Conservation (phyloP, 495 filamentous ascomycete genomes). For the Penicillium cinerascens region DNA sequence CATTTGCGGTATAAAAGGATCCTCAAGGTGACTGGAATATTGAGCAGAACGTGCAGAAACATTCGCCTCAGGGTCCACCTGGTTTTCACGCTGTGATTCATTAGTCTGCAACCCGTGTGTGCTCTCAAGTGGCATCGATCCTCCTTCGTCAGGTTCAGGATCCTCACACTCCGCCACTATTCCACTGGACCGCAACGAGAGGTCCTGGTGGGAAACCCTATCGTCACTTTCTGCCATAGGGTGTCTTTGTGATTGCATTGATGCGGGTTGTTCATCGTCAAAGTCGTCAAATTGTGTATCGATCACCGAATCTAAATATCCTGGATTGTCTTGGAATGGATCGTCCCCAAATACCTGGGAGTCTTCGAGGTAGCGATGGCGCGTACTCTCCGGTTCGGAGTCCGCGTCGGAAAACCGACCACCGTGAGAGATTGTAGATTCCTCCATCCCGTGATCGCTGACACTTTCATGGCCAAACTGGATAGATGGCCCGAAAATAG, state of each 20-base stretch:
- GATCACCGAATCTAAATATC: constrained; percentile 48
- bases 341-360: constrained; percentile 32
- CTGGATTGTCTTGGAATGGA: constrained; percentile 44
- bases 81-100: constrained; percentile 4
- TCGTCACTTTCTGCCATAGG: neutral
- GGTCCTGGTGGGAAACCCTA: neutral
- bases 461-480: constrained; percentile 2
- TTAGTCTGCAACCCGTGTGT: neutral
- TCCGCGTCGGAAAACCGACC: constrained; percentile 46
- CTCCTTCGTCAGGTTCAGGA: neutral
- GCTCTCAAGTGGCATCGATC: neutral
- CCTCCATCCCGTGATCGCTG: constrained; percentile 20
- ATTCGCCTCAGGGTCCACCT: neutral
- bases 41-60: neutral
- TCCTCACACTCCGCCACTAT: neutral
- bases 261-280: constrained; percentile 26
- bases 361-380: constrained; percentile 29
- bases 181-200: neutral
- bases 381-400: constrained; percentile 29
- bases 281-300: constrained; percentile 44
- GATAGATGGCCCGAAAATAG: constrained; percentile 35
- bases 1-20: neutral
- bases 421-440: constrained; percentile 36
- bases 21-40: neutral
- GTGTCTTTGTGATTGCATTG: constrained; percentile 3